A percentile compares a stretch with the other conserved stretches of the same genome.
Conservation (phyloP, 2,329 filamentous ascomycete species). For the Trichophaea hybrida region DNA sequence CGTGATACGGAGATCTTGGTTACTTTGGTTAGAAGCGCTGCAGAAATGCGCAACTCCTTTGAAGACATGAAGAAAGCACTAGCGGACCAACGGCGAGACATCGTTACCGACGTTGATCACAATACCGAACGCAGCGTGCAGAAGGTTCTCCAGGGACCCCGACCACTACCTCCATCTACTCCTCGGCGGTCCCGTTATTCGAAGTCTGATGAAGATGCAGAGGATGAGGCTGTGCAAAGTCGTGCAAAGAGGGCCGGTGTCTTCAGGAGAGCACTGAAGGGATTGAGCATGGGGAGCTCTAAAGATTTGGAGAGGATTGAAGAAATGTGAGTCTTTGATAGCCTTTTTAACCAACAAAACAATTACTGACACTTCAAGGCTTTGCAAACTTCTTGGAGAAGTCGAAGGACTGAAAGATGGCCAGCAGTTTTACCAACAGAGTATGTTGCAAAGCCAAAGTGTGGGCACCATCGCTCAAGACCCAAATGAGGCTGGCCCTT, state of each 20-base stretch:
- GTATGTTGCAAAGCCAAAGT: conserved; percentile 23
- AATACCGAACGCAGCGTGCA: conserved; percentile 77
- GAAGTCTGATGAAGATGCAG: conserved; percentile 37
- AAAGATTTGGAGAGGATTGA: conserved; percentile 81
- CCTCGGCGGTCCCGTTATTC: conserved; percentile 38
- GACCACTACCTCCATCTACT: conserved; percentile 58
- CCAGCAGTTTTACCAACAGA: conserved; percentile 33
- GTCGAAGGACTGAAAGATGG: conserved; percentile 65
- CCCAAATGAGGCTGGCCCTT: neutral
- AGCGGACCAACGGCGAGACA: conserved; percentile 73
- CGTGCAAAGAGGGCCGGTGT: conserved; percentile 71
- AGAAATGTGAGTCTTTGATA: conserved; percentile 43
- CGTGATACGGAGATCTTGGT: conserved; percentile 93
- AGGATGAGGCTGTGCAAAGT: conserved; percentile 36
- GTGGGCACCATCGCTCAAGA: conserved; percentile 18
- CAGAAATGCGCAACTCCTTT: conserved; percentile 94
- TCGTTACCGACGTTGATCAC: conserved; percentile 74
- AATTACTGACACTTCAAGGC: conserved; percentile 25
- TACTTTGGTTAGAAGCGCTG: conserved; percentile 79
- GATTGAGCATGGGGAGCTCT: conserved; percentile 71
- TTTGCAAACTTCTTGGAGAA: conserved; percentile 81
- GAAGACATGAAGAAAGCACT: conserved; percentile 90
- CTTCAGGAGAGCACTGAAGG: conserved; percentile 87
- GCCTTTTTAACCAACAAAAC: conserved; percentile 21
- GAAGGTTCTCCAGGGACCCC: conserved; percentile 68